These are phyloP conservation scores for Setomelanomma holmii DNA, from an alignment of 2,329 filamentous ascomycete genomes.

Conservation along the genomic window DNA sequence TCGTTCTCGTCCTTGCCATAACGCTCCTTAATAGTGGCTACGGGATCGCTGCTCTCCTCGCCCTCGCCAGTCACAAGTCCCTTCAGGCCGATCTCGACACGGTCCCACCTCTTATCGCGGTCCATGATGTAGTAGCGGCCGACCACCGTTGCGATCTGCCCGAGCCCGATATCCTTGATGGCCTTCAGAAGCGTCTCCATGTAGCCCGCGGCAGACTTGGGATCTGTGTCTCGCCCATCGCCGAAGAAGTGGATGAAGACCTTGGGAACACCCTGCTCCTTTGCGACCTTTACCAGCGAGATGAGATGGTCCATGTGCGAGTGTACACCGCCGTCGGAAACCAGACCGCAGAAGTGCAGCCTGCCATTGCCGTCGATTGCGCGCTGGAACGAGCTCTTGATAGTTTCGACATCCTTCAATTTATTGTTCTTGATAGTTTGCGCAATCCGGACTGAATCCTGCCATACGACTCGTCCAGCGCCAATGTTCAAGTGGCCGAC, in stretches of 20 bases:
- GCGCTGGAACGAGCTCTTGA: slow-evolving; percentile 77
- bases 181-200: slow-evolving; percentile 85
- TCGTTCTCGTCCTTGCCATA: slow-evolving; percentile 91
- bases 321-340: slow-evolving; percentile 97
- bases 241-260: slow-evolving; percentile 99
- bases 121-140: slow-evolving; percentile 99
- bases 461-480: slow-evolving; percentile 96
- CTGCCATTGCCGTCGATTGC: slow-evolving; percentile 90
- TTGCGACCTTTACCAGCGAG: slow-evolving; percentile 85
- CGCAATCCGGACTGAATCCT: slow-evolving; percentile 93
- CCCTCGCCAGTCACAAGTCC: slow-evolving; percentile 86
- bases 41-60: slow-evolving; percentile 81
- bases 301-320: slow-evolving; percentile 94
- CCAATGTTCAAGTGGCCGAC: slow-evolving; percentile 99
- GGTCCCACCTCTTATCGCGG: slow-evolving; percentile 98
- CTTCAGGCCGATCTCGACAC: slow-evolving; percentile 87
- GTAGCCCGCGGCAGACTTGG: slow-evolving; percentile 88
- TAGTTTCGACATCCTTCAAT: slow-evolving; percentile 75
- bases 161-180: slow-evolving; percentile 82
- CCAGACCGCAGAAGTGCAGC: slow-evolving; percentile 88
- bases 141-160: slow-evolving; percentile 89
- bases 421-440: slow-evolving; percentile 86
- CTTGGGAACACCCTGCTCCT: slow-evolving; percentile 83
- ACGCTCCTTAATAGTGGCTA: slow-evolving; percentile 84
- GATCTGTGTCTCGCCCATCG: slow-evolving; percentile 96